phyloP scores from a whole-genome alignment of 371 early-diverging fungal genomes.

The Mortierella sp. region DNA sequence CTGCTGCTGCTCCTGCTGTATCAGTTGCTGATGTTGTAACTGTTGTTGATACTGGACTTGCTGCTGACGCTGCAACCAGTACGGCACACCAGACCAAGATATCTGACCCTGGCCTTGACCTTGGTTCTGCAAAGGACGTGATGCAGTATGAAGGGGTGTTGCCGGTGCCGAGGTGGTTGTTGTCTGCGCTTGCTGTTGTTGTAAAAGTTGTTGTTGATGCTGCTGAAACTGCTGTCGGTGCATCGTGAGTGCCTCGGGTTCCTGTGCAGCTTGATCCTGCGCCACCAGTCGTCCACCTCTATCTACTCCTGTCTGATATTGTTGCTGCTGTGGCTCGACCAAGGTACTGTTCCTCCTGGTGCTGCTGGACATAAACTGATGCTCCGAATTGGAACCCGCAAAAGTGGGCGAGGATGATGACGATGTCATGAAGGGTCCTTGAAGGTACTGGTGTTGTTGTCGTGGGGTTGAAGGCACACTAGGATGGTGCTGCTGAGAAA shows the following conservation, averaged over 20 bases:
- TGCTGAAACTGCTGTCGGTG: background rate
- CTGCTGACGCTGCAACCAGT: background rate
- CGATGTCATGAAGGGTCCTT: background rate
- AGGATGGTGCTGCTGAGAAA: background rate
- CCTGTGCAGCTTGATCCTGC: background rate
- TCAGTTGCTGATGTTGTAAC: conserved; percentile 5
- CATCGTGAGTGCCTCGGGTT: background rate
- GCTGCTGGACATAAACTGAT: background rate
- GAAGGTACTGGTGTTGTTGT: background rate
- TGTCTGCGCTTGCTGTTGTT: background rate
- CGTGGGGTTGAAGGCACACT: background rate
- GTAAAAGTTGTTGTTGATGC: background rate
- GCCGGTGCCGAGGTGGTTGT: background rate
- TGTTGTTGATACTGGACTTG: conserved; percentile 2
- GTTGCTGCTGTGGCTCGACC: background rate
- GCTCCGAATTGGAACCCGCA: background rate
- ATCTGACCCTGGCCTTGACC: no score
- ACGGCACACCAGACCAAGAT: no score
- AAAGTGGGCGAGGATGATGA: background rate
- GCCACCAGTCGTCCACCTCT: background rate
- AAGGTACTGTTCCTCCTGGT: background rate
- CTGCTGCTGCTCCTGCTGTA: background rate
- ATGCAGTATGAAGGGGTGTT: background rate
- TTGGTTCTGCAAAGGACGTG: background rate
- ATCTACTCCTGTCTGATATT: background rate